phyloP scores from a whole-genome alignment of 2,329 filamentous ascomycete genomes.

The Pseudogymnoascus sp. region DNA sequence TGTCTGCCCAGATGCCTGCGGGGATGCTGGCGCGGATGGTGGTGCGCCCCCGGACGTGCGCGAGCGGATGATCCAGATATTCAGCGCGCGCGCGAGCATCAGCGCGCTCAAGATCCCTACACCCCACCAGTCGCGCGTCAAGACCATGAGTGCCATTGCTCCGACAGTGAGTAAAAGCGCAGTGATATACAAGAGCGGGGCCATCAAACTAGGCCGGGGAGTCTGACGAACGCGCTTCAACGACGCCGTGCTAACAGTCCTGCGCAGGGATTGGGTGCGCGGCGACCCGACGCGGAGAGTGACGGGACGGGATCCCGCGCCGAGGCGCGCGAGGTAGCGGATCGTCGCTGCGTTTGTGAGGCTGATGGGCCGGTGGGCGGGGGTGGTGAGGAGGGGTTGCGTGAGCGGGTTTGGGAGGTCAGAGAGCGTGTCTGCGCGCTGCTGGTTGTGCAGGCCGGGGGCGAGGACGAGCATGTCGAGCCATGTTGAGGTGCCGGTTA shows the following conservation, averaged over 20 bases:
- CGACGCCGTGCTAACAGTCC: not conserved
- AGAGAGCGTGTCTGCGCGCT: conserved; percentile 42
- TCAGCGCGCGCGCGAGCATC: conserved; percentile 46
- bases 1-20: not conserved
- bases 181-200: conserved; percentile 41
- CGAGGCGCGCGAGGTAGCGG: conserved; percentile 46
- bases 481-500: conserved; percentile 48
- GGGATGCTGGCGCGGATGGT: not conserved
- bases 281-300: conserved; percentile 45
- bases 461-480: conserved; percentile 50
- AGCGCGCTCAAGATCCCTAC: conserved; percentile 40
- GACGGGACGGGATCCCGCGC: conserved; percentile 41
- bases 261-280: conserved; percentile 13
- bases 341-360: conserved; percentile 46
- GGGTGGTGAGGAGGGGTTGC: not conserved
- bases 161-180: conserved; percentile 40
- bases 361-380: conserved; percentile 14
- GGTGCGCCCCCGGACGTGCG: conserved; percentile 30
- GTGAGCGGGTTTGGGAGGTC: conserved; percentile 35
- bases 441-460: conserved; percentile 54
- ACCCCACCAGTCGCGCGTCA: conserved; percentile 46
- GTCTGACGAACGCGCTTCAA: not conserved
- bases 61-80: conserved; percentile 48
- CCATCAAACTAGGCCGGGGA: conserved; percentile 29
- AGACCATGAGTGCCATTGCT: conserved; percentile 37